A percentile compares a stretch with the other conserved stretches of the same genome.
These are phyloP conservation scores for Chaetothyriales sp. DNA, from an alignment of 2,329 filamentous ascomycete genomes.

Conservation along the genomic window DNA sequence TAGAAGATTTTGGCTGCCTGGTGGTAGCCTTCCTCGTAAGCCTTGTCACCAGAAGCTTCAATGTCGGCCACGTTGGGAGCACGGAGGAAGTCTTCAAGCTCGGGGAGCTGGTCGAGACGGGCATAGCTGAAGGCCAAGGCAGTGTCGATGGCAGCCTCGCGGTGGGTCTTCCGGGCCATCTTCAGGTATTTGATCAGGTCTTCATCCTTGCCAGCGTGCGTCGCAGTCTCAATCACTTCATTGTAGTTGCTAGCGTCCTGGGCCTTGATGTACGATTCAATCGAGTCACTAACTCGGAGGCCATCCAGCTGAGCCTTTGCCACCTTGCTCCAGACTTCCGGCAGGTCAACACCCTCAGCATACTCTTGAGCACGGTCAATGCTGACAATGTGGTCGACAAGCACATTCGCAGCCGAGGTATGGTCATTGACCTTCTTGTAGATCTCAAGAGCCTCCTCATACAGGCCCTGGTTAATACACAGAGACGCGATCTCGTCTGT, in stretches of 20 bases:
- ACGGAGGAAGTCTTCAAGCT: conserved; percentile 91
- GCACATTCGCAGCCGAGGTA: conserved; percentile 69
- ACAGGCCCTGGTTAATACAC: conserved; percentile 86
- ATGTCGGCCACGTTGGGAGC: conserved; percentile 88
- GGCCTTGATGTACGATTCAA: conserved; percentile 95
- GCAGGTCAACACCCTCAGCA: conserved; percentile 81
- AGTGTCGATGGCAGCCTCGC: conserved; percentile 86
- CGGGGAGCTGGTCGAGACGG: conserved; percentile 74
- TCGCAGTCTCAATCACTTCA: conserved; percentile 92
- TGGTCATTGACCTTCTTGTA: conserved; percentile 96
- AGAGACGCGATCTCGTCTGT: conserved; percentile 83
- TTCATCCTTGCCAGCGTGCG: conserved; percentile 91
- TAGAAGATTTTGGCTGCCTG: conserved; percentile 98
- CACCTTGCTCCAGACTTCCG: conserved; percentile 96
- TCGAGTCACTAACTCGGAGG: conserved; percentile 77
- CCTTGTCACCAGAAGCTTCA: conserved; percentile 95
- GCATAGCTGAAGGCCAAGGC: conserved; percentile 87
- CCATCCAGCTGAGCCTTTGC: conserved; percentile 96
- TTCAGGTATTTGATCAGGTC: conserved; percentile 91
- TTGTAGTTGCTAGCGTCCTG: conserved; percentile 81
- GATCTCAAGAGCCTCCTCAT: conserved; percentile 94
- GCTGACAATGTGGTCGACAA: conserved; percentile 92
- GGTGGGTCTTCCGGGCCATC: conserved; percentile 93
- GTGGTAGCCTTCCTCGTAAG: conserved; percentile 83
- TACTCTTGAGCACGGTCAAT: conserved; percentile 94